A percentile compares a stretch with the other conserved stretches of the same genome.
Evolutionary conservation across 345 rosid species (phyloP).

Genomic region (Moricandia moricandioides): DNA sequence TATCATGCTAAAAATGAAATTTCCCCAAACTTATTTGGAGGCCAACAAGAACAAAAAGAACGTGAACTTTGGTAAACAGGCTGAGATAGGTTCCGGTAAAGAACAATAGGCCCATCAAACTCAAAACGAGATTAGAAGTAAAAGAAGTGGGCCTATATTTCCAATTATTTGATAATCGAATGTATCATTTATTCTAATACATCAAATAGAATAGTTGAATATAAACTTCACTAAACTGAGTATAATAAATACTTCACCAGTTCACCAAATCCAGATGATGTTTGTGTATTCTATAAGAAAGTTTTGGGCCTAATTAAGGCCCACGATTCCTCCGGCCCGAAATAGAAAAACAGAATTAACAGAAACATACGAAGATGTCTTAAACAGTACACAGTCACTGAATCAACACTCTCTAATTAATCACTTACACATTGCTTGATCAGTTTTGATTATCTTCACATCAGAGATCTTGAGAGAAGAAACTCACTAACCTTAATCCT

Average conservation of each 20-base stretch:
- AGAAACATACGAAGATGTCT: constrained; percentile 10
- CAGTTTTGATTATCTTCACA: constrained; percentile 13
- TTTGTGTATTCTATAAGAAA: neutral
- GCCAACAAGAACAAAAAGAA: neutral
- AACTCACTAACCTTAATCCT: constrained; percentile 15
- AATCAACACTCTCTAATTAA: neutral
- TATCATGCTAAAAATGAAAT: no score
- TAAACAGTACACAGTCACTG: constrained; percentile 1
- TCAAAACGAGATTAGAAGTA: no score
- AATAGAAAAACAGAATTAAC: neutral
- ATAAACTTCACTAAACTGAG: neutral
- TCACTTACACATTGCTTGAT: constrained; percentile 2
- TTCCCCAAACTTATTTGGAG: no score
- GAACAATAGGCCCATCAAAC: no score
- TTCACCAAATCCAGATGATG: no score
- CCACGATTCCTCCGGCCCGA: neutral
- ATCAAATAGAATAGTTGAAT: no score
- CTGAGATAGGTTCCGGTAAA: no score
- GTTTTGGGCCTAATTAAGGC: neutral
- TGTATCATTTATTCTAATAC: no score
- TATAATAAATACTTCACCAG: no score
- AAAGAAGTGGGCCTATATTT: no score
- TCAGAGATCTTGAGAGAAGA: constrained; percentile 2
- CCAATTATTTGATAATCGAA: no score
- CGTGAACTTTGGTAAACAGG: neutral